Evolutionary conservation across 441 rosid species (phyloP), one percentile per base, ranked within the genome.

Genomic region (Pelargonium myrrhifolium): DNA sequence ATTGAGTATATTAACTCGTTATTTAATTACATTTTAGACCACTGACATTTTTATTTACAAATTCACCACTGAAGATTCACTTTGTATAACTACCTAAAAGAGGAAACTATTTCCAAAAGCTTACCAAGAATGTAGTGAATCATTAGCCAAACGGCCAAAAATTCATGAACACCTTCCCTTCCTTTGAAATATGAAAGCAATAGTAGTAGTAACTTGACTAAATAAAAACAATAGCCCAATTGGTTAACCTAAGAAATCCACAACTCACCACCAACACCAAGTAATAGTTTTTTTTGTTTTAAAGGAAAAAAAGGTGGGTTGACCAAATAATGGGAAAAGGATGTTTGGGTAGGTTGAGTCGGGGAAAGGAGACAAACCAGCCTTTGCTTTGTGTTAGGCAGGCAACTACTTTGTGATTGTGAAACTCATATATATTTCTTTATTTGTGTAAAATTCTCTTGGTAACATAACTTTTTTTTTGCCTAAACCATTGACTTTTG

Each of bases 331-430:
- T 55, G 49, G 65, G 60, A 22, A n/a, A 39, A 28, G 40, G 73
- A 20, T 1, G 22, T 51, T 70, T 9, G 10, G 37, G 65, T 59
- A 31, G 70, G 69, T 59, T 45, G 20, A 37, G 74, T 71, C 22
- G 62, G 51, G 15, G 35, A n/a, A 71, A 59, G 9, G 66, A 26
- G 61, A 65, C 74, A 45, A 59, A 0, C 58, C 37, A 47, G 12
- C 49, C 20, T 43, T 2, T 4, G 22, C 42, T 64, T 55, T 28
- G 45, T 22, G 59, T 65, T 60, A 28, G 62, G 74, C 53, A 47
- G 53, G 17, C 53, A 47, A 47, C 53, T 12, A 12, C 17, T 47
- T 47, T 47, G 17, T 47, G 26, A 24, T 24, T 24, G 26, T 24
- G 1, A 24, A 24, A 24, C 26, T 1, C 2, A 24, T 24, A 24